phyloP scores from a whole-genome alignment of 2,329 filamentous ascomycete genomes.

The Colletotrichum destructivum region DNA sequence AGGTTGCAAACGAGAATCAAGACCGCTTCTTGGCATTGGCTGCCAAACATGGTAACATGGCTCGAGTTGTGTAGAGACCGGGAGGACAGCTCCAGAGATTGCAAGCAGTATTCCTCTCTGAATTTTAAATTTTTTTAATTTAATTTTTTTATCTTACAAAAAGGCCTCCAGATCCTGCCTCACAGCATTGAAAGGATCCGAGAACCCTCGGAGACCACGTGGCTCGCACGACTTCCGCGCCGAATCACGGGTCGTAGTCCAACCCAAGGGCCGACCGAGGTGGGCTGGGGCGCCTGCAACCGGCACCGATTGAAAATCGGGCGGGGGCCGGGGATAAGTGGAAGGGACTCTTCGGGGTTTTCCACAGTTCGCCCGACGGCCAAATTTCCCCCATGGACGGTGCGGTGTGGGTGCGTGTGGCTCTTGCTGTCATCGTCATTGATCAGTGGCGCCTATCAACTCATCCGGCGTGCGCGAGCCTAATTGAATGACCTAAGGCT shows the following conservation, averaged over 20 bases:
- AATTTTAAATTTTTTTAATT: too few species aligned
- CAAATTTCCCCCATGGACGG: constrained; percentile 1
- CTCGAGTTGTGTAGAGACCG: background rate
- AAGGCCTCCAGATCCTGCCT: background rate
- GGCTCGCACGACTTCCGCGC: background rate
- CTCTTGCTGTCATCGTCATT: constrained; percentile 34
- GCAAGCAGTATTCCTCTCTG: background rate
- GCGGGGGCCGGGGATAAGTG: constrained; percentile 36
- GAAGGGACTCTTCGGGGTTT: constrained; percentile 13
- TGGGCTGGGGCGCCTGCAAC: constrained; percentile 13
- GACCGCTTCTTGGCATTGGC: background rate
- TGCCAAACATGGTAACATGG: constrained; percentile 13
- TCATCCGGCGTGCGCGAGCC: constrained; percentile 15
- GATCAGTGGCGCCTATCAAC: constrained; percentile 14
- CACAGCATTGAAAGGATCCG: background rate
- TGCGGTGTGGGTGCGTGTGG: background rate
- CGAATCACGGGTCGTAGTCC: background rate
- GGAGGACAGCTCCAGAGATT: background rate
- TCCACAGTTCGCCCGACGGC: constrained; percentile 35
- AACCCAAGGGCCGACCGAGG: constrained; percentile 27
- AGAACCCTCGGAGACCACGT: background rate
- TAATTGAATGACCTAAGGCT: constrained; percentile 16
- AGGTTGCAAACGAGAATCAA: background rate
- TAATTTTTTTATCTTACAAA: too few species aligned
- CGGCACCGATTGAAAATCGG: constrained; percentile 20